Percentiles rank a stretch among this genome's conserved stretches.
Evolutionary conservation across 2,329 filamentous ascomycete species (phyloP).

Genomic region (Aspergillus alliaceus): DNA sequence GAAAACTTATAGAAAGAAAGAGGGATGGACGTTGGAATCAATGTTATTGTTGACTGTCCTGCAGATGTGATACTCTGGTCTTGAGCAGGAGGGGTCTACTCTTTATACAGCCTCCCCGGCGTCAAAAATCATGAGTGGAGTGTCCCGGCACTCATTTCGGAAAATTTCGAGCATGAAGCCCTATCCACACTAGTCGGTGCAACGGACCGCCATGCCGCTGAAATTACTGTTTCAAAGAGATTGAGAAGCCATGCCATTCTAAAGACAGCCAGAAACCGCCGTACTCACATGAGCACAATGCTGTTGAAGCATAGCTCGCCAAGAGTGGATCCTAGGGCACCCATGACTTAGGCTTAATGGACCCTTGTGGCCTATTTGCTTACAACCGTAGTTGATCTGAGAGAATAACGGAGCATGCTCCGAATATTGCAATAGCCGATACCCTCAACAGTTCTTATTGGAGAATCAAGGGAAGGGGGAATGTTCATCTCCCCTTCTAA

Average conservation of each 20-base stretch:
- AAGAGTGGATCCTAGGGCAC: neutral
- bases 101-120: constrained; percentile 22
- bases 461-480: neutral
- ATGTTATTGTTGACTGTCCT: constrained; percentile 24
- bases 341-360: neutral
- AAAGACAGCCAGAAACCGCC: neutral
- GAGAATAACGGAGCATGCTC: constrained; percentile 15
- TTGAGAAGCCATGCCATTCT: constrained; percentile 1
- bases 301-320: neutral
- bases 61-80: constrained; percentile 23
- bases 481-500: neutral
- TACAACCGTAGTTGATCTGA: neutral
- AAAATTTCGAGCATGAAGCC: constrained; percentile 2
- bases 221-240: constrained; percentile 18
- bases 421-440: constrained; percentile 1
- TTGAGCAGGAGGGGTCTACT: neutral
- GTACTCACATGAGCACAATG: neutral
- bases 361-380: neutral
- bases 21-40: constrained; percentile 1
- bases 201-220: constrained; percentile 14
- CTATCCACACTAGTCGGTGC: constrained; percentile 8
- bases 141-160: constrained; percentile 4
- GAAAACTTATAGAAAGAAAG: constrained; percentile 5
- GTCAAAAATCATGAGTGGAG: neutral
- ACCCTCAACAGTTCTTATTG: neutral